These are phyloP conservation scores for Glomus cerebriforme DNA, from an alignment of 192 early-diverging fungal species.

Conservation along the genomic window DNA sequence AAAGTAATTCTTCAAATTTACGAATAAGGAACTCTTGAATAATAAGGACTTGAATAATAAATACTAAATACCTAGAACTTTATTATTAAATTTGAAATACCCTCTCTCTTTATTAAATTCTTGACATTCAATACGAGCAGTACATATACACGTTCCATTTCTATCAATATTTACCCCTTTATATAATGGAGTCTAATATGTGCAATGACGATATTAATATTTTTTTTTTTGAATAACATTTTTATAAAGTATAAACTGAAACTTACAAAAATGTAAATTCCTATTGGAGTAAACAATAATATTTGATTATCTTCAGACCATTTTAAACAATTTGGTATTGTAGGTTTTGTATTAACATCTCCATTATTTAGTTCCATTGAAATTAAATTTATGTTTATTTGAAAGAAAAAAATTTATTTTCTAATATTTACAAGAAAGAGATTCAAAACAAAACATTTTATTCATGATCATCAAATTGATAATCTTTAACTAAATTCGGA, in stretches of 20 bases:
- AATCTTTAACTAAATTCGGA: too few relatives aligned
- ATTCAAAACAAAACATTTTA: too few relatives aligned
- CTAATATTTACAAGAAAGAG: too few relatives aligned
- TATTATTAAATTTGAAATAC: not conserved
- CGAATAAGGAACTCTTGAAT: not conserved
- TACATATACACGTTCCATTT: not conserved
- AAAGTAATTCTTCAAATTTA: not conserved
- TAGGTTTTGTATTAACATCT: conserved; percentile 2
- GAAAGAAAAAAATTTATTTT: too few relatives aligned
- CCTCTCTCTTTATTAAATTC: not conserved
- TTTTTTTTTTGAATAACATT: not conserved
- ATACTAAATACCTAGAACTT: not conserved
- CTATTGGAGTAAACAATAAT: conserved; percentile 6
- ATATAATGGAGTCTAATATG: conserved; percentile 18
- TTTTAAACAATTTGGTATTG: conserved; percentile 8
- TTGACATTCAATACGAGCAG: not conserved
- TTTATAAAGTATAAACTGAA: not conserved
- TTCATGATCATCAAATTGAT: too few relatives aligned
- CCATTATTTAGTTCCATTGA: conserved; percentile 16
- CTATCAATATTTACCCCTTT: not conserved
- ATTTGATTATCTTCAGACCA: conserved; percentile 33
- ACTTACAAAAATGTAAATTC: conserved; percentile 26
- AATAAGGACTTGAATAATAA: not conserved
- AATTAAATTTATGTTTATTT: too few relatives aligned
- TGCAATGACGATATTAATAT: not conserved